Percentiles rank a stretch among this genome's conserved stretches.
phyloP scores from a whole-genome alignment of 2,329 filamentous ascomycete species.

The Albifimbria verrucaria region DNA sequence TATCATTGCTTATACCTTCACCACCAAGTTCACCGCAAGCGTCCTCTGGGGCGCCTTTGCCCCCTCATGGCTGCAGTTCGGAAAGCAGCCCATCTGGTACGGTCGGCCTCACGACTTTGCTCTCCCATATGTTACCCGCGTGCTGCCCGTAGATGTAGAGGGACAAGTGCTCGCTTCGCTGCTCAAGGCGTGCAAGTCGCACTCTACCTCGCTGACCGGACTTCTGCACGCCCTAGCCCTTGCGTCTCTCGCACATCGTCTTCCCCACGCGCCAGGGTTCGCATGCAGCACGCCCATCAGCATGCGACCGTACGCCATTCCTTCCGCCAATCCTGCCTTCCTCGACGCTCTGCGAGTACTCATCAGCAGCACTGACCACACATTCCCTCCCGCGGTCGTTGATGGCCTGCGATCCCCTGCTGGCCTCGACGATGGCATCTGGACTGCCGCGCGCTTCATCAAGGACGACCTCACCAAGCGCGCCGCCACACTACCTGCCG shows the following conservation, averaged over 20 bases:
- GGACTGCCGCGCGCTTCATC: conserved; percentile 36
- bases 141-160: conserved; percentile 34
- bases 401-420: too few relatives aligned
- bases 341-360: conserved; percentile 34
- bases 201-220: conserved; percentile 43
- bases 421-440: conserved; percentile 31
- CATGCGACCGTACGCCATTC: conserved; percentile 35
- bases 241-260: conserved; percentile 33
- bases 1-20: conserved; percentile 36
- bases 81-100: conserved; percentile 32
- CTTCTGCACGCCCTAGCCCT: conserved; percentile 45
- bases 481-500: conserved; percentile 29
- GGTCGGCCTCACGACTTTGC: conserved; percentile 31
- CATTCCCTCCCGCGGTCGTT: conserved; percentile 16
- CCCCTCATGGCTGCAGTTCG: conserved; percentile 33
- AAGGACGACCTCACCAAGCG: conserved; percentile 31
- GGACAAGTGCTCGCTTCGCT: conserved; percentile 24
- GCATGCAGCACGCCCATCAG: conserved; percentile 39
- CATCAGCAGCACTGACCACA: conserved; percentile 31
- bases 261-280: conserved; percentile 35
- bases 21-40: conserved; percentile 35
- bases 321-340: conserved; percentile 21
- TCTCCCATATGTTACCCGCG: conserved; percentile 29
- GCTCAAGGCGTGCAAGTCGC: conserved; percentile 35
- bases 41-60: conserved; percentile 37